Conservation (phyloP, 2,329 filamentous ascomycete species). For the Clonostachys sp. region DNA sequence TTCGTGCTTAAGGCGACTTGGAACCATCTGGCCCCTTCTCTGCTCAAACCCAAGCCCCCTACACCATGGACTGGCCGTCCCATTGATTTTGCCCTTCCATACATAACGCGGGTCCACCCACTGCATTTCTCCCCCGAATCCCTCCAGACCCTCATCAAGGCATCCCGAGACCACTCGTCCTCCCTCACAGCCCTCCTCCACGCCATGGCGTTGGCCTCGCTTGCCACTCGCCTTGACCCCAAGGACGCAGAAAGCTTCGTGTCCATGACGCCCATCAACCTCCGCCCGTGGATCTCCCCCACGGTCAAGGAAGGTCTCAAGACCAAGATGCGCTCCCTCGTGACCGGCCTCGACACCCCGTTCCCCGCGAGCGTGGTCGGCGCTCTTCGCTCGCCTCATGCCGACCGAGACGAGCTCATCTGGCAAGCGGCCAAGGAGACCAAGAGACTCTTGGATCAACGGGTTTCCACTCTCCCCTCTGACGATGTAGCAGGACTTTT, state of each 20-base stretch:
- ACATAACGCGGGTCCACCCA: slow-evolving; percentile 26
- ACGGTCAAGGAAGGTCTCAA: slow-evolving; percentile 17
- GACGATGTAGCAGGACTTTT: slow-evolving; percentile 39
- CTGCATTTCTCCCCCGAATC: slow-evolving; percentile 23
- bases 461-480: slow-evolving; percentile 23
- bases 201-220: slow-evolving; percentile 33
- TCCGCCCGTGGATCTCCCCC: slow-evolving; percentile 29
- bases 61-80: slow-evolving; percentile 30
- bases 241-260: slow-evolving; percentile 24
- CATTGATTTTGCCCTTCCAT: slow-evolving; percentile 26
- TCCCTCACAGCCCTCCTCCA: slow-evolving; percentile 47
- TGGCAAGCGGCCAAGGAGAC: slow-evolving; percentile 35
- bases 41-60: slow-evolving; percentile 20
- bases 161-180: slow-evolving; percentile 30
- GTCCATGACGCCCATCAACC: slow-evolving; percentile 35
- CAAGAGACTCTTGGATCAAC: slow-evolving; percentile 24
- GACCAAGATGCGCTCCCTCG: slow-evolving; percentile 29
- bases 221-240: slow-evolving; percentile 28
- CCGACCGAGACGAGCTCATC: slow-evolving; percentile 19
- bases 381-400: slow-evolving; percentile 11
- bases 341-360: slow-evolving; percentile 25
- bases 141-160: slow-evolving; percentile 24
- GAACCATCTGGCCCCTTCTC: slow-evolving; percentile 28
- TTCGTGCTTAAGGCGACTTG: slow-evolving; percentile 36
- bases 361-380: slow-evolving; percentile 16